A percentile compares a stretch with the other conserved stretches of the same genome.
Conservation (phyloP, 2,329 filamentous ascomycete species). For the Mycosphaerella sp. region DNA sequence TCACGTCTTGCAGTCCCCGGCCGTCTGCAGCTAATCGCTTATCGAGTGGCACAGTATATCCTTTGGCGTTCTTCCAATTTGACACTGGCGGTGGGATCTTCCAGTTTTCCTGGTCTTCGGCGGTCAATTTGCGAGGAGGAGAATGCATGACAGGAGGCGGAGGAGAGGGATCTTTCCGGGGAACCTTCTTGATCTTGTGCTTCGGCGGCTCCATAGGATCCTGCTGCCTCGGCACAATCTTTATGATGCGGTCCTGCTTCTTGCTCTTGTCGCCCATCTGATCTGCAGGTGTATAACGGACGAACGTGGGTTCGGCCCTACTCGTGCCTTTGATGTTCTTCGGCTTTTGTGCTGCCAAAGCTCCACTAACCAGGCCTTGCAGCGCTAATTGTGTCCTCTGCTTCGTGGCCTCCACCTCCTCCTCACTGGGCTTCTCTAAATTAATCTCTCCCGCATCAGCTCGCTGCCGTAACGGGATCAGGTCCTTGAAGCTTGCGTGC, state of each 20-base stretch:
- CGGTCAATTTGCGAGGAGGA: conserved; percentile 87
- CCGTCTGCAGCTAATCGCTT: conserved; percentile 94
- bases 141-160: conserved; percentile 94
- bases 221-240: conserved; percentile 88
- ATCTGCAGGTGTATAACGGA: conserved; percentile 89
- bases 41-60: conserved; percentile 91
- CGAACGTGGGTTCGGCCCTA: conserved; percentile 81
- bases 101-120: conserved; percentile 96
- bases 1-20: conserved; percentile 81
- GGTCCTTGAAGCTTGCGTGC: conserved; percentile 91
- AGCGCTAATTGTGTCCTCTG: conserved; percentile 85
- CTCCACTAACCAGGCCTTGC: conserved; percentile 72
- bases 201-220: conserved; percentile 97
- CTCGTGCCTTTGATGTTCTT: conserved; percentile 85
- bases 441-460: conserved; percentile 90
- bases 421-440: conserved; percentile 73
- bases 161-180: conserved; percentile 81
- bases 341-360: conserved; percentile 85
- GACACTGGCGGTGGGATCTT: conserved; percentile 83
- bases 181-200: conserved; percentile 99
- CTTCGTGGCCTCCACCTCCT: conserved; percentile 75
- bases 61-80: conserved; percentile 99
- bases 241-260: conserved; percentile 95
- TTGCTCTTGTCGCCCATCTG: conserved; percentile 86
- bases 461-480: conserved; percentile 87